A percentile compares a stretch with the other conserved stretches of the same genome.
phyloP scores from a whole-genome alignment of 2,329 filamentous ascomycete species.

The Camillea tinctor region DNA sequence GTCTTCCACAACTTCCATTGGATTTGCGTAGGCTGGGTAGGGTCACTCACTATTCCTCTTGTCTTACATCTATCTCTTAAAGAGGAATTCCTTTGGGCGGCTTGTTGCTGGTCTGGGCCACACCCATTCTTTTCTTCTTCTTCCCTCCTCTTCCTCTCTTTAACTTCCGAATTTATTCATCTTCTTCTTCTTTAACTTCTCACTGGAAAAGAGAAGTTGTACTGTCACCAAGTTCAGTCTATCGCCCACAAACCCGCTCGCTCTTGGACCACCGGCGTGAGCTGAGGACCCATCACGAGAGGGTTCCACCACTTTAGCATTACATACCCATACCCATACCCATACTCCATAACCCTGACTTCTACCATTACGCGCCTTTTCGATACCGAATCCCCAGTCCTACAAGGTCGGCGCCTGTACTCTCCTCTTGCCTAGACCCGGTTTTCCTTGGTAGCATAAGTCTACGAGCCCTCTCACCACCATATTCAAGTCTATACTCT shows the following conservation, averaged over 20 bases:
- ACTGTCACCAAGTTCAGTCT: too few species aligned
- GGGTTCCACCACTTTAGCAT: not conserved
- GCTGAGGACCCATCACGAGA: not conserved
- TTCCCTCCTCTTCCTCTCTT: not conserved
- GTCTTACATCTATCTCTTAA: not conserved
- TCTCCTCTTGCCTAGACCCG: not conserved
- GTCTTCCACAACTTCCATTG: slow-evolving; percentile 1
- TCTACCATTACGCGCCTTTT: not conserved
- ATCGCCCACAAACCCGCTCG: not conserved
- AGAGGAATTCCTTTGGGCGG: not conserved
- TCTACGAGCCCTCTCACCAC: slow-evolving; percentile 1
- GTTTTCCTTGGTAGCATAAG: not conserved
- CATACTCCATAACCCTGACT: too few species aligned
- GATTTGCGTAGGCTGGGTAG: not conserved
- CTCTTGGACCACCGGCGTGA: not conserved
- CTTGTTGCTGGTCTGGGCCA: slow-evolving; percentile 1
- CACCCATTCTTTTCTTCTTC: not conserved
- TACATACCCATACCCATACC: too few species aligned
- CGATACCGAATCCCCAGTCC: not conserved
- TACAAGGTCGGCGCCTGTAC: not conserved
- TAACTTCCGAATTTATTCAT: not conserved
- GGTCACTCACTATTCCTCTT: not conserved
- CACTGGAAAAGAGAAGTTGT: not conserved
- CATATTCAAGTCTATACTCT: slow-evolving; percentile 1
- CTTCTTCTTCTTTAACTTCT: not conserved